Evolutionary conservation across 2,329 filamentous ascomycete genomes (phyloP), one percentile per base, ranked within the genome.

Genomic region (Aspergillus sp.): DNA sequence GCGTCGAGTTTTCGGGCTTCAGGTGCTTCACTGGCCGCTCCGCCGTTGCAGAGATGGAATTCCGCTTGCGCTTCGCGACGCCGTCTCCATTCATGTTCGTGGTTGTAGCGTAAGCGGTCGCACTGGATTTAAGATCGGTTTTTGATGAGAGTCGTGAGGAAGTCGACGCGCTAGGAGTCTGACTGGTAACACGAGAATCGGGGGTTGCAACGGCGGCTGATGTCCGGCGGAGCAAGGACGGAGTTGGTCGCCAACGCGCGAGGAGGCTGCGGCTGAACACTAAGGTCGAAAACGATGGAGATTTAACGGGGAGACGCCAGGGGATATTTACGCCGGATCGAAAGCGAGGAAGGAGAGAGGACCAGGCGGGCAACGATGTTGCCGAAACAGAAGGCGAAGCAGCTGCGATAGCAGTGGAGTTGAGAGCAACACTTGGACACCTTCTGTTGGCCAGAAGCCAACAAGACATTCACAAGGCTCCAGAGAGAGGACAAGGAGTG

Each of bases 1-100:
- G 66, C 25, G 67, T 64, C 54, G 70, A 77, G 31, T 66, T 62
- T 62, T 84, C 80, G 15, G 80, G 77, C 63, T 80, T 82, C 54
- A 82, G 74, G 57, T 84, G 82, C 71, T 85, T 85, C 62, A 79
- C 73, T 1, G 83, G 82, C 55, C 82, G 80, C 59, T 84, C 81
- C 49, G 74, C 72, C 55, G 74, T 72, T 37, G 78, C 73, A n/a
- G 80, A 74, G 21, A 78, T 74, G 15, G 81, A 79, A 62, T 79
- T 82, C 66, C 80, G 81, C 73, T 84, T 85, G 71, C 83, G 82
- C 73, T 85, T 85, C 47, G 75, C 70, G 63, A 79, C 73, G 64
- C 74, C 66, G 54, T 81, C 76, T 55, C 79, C 78, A 70, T 79
- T 80, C 61, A 77, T 72, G 60, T 82, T 79, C 80, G 83, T 84